Conservation (phyloP, 345 rosid genomes). For the Cardamine occulta region DNA sequence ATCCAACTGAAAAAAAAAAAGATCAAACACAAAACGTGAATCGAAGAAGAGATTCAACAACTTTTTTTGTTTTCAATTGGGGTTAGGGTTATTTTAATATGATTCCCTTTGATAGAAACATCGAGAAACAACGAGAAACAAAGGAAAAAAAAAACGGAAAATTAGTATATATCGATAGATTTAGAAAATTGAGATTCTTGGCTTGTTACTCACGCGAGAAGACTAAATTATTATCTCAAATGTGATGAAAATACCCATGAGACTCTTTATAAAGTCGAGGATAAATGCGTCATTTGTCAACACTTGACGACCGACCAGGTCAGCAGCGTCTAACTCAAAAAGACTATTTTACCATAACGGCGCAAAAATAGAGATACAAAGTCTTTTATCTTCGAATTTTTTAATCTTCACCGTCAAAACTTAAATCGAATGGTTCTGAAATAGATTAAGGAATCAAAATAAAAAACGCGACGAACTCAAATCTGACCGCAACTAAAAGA, state of each 20-base stretch:
- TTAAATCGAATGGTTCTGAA: constrained; percentile 4
- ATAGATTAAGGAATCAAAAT: constrained; percentile 12
- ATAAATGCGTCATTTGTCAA: constrained; percentile 28
- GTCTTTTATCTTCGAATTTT: neutral
- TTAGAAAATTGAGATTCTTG: constrained; percentile 11
- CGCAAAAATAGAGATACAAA: constrained; percentile 2
- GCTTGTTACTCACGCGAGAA: constrained; percentile 43
- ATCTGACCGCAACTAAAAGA: neutral
- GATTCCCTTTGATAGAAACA: neutral
- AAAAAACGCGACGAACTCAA: neutral
- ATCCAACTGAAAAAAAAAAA: neutral
- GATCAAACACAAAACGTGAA: neutral
- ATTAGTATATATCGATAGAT: neutral
- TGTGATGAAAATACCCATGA: constrained; percentile 17
- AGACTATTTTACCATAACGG: constrained; percentile 7
- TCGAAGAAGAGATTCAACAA: constrained; percentile 15
- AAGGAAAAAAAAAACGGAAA: neutral
- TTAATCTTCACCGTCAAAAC: constrained; percentile 16
- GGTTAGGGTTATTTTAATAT: constrained; percentile 5
- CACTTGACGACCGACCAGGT: neutral
- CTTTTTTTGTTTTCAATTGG: neutral
- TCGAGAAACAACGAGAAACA: neutral
- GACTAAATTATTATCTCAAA: neutral
- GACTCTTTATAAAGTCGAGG: neutral
- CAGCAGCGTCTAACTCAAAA: constrained; percentile 15